Conservation (phyloP, 2,329 filamentous ascomycete species). For the Ramichloridium luteum region DNA sequence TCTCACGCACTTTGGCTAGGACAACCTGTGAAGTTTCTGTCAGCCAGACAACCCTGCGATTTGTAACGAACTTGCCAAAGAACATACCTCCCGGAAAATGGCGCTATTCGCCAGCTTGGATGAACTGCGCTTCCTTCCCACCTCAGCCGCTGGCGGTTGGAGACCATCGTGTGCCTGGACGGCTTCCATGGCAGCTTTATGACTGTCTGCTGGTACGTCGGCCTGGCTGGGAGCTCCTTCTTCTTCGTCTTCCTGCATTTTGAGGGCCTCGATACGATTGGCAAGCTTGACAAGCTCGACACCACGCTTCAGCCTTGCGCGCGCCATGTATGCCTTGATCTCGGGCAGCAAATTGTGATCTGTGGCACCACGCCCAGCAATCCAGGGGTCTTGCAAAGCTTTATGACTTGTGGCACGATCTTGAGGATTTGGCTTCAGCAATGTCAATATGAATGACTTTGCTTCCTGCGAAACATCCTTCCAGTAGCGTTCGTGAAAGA, state of each 20-base stretch:
- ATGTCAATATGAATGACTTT: conserved; percentile 78
- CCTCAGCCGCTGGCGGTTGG: conserved; percentile 7
- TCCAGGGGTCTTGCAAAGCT: conserved; percentile 45
- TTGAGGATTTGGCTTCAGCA: conserved; percentile 68
- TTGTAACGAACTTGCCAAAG: background rate
- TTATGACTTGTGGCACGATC: conserved; percentile 57
- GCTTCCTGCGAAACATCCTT: conserved; percentile 91
- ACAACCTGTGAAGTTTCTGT: conserved; percentile 36
- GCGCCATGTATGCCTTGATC: conserved; percentile 86
- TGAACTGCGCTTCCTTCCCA: conserved; percentile 39
- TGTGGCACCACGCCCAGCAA: conserved; percentile 79
- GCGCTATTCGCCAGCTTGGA: conserved; percentile 50
- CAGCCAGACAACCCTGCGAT: no score
- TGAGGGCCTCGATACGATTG: conserved; percentile 89
- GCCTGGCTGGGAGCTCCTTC: conserved; percentile 49
- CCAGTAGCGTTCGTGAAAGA: conserved; percentile 98
- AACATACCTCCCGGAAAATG: conserved; percentile 74
- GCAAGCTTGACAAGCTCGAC: conserved; percentile 94
- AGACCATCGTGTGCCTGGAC: conserved; percentile 4
- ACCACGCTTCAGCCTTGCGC: conserved; percentile 78
- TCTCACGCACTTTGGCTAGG: conserved; percentile 81
- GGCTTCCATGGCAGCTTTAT: conserved; percentile 41
- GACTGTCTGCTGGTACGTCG: conserved; percentile 51
- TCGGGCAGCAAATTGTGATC: conserved; percentile 97
- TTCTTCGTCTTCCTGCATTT: conserved; percentile 82